Evolutionary conservation across 2,329 filamentous ascomycete genomes (phyloP).

Genomic region (Fusarium drepaniforme): DNA sequence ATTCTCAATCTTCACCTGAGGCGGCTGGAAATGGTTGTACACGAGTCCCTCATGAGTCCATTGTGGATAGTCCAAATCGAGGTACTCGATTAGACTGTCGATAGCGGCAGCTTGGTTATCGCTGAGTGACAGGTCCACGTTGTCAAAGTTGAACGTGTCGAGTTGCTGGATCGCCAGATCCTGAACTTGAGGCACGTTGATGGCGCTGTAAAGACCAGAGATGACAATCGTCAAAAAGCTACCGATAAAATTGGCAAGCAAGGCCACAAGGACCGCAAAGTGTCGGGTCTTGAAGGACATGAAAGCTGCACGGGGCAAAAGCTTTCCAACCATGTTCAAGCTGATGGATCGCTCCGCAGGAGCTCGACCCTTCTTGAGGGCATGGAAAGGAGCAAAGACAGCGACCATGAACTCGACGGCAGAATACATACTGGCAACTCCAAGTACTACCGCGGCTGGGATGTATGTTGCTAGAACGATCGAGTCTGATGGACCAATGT

Average conservation of each 20-base stretch:
- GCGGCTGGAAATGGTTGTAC: slow-evolving; percentile 36
- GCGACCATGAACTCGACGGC: slow-evolving; percentile 36
- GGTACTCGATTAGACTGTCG: slow-evolving; percentile 42
- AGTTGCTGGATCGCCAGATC: slow-evolving; percentile 41
- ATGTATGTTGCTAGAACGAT: slow-evolving; percentile 47
- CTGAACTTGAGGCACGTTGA: slow-evolving; percentile 36
- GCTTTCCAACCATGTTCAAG: slow-evolving; percentile 36
- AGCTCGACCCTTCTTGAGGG: slow-evolving; percentile 35
- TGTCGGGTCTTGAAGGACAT: slow-evolving; percentile 33
- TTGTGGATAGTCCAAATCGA: slow-evolving; percentile 45
- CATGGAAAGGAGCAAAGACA: slow-evolving; percentile 39
- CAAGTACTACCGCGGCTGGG: slow-evolving; percentile 34
- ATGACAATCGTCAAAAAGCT: slow-evolving; percentile 35
- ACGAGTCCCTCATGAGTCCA: slow-evolving; percentile 49
- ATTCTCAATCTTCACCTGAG: slow-evolving; percentile 10
- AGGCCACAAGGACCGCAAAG: slow-evolving; percentile 39
- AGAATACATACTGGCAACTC: slow-evolving; percentile 39
- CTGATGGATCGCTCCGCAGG: slow-evolving; percentile 29
- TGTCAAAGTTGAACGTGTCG: slow-evolving; percentile 43
- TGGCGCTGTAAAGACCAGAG: slow-evolving; percentile 45
- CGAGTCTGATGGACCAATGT: slow-evolving; percentile 20
- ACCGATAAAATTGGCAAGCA: slow-evolving; percentile 35
- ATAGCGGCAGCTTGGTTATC: slow-evolving; percentile 41
- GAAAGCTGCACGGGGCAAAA: slow-evolving; percentile 37
- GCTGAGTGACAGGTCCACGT: slow-evolving; percentile 34